Evolutionary conservation across 148 eudicot genomes (phyloP).

Genomic region (Agrostemma githago): DNA sequence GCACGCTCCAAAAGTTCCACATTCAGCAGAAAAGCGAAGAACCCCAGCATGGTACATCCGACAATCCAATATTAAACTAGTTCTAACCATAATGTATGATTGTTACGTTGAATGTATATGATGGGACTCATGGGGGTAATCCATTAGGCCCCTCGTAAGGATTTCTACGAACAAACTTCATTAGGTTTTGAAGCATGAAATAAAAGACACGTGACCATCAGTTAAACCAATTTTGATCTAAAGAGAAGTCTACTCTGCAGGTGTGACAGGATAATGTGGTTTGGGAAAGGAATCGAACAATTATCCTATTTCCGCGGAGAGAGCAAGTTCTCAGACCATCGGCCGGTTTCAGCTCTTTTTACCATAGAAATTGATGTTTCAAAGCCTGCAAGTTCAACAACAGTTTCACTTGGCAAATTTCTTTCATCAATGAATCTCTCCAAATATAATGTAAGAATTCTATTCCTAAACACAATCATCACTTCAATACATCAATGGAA

Average conservation of each 20-base stretch:
- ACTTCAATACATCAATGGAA: neutral
- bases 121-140: too few relatives aligned
- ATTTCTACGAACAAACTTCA: too few relatives aligned
- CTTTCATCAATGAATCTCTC: constrained; percentile 32
- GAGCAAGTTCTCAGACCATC: constrained; percentile 85
- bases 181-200: neutral
- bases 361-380: constrained; percentile 47
- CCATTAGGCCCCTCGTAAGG: too few relatives aligned
- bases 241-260: constrained; percentile 34
- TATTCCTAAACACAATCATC: neutral
- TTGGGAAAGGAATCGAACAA: constrained; percentile 75
- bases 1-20: constrained; percentile 25
- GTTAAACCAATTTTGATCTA: neutral
- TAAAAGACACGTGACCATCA: neutral
- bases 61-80: neutral
- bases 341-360: constrained; percentile 90
- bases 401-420: constrained; percentile 27
- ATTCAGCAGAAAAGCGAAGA: constrained; percentile 53
- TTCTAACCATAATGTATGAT: neutral
- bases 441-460: constrained; percentile 25
- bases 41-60: constrained; percentile 64
- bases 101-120: neutral
- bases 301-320: constrained; percentile 69
- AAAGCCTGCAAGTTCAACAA: constrained; percentile 34
- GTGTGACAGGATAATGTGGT: constrained; percentile 96